Conservation (phyloP, 1,284 basidiomycete species). For the Leccinum proximum region DNA sequence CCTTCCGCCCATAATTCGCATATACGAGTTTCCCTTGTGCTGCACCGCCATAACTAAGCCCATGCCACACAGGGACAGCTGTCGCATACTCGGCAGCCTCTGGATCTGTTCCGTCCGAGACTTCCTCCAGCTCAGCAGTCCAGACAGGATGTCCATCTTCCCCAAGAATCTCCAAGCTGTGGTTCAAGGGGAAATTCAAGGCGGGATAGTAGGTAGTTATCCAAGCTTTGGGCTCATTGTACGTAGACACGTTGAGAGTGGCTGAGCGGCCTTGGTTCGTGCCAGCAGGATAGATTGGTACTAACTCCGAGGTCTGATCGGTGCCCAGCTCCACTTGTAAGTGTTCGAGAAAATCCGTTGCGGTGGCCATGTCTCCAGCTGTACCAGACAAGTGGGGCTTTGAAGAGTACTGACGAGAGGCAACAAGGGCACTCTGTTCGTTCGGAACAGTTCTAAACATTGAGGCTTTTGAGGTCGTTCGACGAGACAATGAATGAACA, state of each 20-base stretch:
- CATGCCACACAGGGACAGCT: conserved; percentile 47
- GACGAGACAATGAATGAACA: not conserved
- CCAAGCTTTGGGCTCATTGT: conserved; percentile 48
- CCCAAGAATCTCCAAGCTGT: conserved; percentile 45
- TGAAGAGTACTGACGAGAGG: conserved; percentile 43
- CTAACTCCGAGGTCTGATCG: conserved; percentile 21
- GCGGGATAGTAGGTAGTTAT: conserved; percentile 65
- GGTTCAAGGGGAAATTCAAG: conserved; percentile 56
- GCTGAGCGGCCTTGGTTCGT: conserved; percentile 42
- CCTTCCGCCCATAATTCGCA: conserved; percentile 62
- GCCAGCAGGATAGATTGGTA: conserved; percentile 50
- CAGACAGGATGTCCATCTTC: conserved; percentile 44
- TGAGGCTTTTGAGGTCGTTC: not conserved
- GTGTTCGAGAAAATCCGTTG: conserved; percentile 44
- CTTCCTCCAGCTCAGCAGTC: conserved; percentile 51
- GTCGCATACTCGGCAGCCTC: conserved; percentile 44
- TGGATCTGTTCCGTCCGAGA: conserved; percentile 43
- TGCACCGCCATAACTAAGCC: conserved; percentile 45
- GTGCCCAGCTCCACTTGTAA: conserved; percentile 47
- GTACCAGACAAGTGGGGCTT: conserved; percentile 54
- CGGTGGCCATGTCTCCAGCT: conserved; percentile 46
- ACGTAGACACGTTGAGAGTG: conserved; percentile 41
- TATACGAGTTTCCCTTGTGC: conserved; percentile 60
- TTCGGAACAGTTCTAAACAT: not conserved
- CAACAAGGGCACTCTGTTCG: conserved; percentile 32